Evolutionary conservation across 768 basidiomycete genomes (phyloP), one percentile per base, ranked within the genome.

Genomic region (Auricularia sp.): DNA sequence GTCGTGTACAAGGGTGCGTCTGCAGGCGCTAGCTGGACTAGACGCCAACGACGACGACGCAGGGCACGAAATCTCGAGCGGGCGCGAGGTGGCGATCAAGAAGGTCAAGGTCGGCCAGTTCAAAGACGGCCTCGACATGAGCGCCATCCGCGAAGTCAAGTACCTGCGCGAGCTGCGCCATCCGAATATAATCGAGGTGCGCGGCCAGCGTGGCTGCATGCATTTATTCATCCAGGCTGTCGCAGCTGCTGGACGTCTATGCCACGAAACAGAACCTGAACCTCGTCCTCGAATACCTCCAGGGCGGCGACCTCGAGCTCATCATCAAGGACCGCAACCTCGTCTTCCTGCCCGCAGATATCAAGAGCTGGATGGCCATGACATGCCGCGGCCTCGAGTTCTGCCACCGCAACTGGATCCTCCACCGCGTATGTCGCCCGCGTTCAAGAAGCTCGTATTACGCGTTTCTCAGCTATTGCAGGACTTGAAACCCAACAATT

Each of bases 291-390:
- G 97, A 99, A 73, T 98, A 94, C 75, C 81, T 98, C 63, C 92
- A 96, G 69, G 56, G 56, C 14, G 94, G 91, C 34, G 97, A 99
- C 76, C 81, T 99, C 37, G 97, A 99, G 77, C 92, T 92, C 75
- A 87, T 98, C 70, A 98, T 99, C 75, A 94, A 93, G 72, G 95
- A 99, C 75, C 83, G 92, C 54, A 82, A 87, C 1, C 85, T 97
- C 65, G 90, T 98, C 29, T 98, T 99, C 74, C 80, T 94, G 37
- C 90, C 92, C 3, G 92, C 92, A 1, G 97, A 99, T 74, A 94
- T 98, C 78, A 99, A 99, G 75, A 89, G 90, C 68, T 99, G 97
- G 96, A 92, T 97, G 85, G 90, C 92, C 11, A 98, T 98, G 97
- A 94, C 91, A 0, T 86, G 98, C 72, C 86, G 94, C 47, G 97